These are phyloP conservation scores for Fonsecaea nubica DNA, from an alignment of 2,329 filamentous ascomycete species.

Conservation along the genomic window DNA sequence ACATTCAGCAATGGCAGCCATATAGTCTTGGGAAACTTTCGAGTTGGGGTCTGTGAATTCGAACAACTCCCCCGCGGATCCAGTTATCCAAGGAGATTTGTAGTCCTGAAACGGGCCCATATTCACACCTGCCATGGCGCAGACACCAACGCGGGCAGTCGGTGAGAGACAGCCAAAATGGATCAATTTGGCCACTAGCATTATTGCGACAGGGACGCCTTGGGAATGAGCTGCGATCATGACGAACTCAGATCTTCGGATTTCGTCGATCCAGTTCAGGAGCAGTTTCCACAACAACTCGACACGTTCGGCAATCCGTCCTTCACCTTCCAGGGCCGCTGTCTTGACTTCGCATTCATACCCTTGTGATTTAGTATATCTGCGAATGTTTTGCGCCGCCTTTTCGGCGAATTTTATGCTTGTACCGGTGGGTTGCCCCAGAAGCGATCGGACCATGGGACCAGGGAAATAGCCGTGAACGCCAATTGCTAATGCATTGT, in stretches of 20 bases:
- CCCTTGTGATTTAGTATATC: slow-evolving; percentile 78
- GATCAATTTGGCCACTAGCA: slow-evolving; percentile 90
- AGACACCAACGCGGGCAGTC: slow-evolving; percentile 79
- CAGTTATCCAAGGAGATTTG: slow-evolving; percentile 85
- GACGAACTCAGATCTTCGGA: slow-evolving; percentile 85
- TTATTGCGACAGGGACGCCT: slow-evolving; percentile 90
- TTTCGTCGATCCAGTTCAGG: slow-evolving; percentile 91
- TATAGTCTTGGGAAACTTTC: slow-evolving; percentile 80
- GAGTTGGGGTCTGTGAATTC: slow-evolving; percentile 87
- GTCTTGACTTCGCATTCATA: slow-evolving; percentile 86
- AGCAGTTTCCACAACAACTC: slow-evolving; percentile 93
- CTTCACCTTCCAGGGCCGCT: slow-evolving; percentile 92
- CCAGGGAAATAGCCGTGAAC: slow-evolving; percentile 94
- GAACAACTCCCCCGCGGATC: slow-evolving; percentile 91
- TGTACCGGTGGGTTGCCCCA: slow-evolving; percentile 94
- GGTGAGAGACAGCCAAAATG: slow-evolving; percentile 76
- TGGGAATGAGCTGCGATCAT: slow-evolving; percentile 94
- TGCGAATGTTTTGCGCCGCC: slow-evolving; percentile 79
- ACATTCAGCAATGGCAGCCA: slow-evolving; percentile 73
- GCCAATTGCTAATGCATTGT: slow-evolving; percentile 88
- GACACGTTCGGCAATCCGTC: slow-evolving; percentile 85
- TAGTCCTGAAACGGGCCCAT: slow-evolving; percentile 92
- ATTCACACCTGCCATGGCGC: slow-evolving; percentile 88
- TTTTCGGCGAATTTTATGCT: slow-evolving; percentile 91
- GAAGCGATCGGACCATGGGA: slow-evolving; percentile 81